Evolutionary conservation across 257 asterid species (phyloP).

Genomic region (Leptodermis oblonga): DNA sequence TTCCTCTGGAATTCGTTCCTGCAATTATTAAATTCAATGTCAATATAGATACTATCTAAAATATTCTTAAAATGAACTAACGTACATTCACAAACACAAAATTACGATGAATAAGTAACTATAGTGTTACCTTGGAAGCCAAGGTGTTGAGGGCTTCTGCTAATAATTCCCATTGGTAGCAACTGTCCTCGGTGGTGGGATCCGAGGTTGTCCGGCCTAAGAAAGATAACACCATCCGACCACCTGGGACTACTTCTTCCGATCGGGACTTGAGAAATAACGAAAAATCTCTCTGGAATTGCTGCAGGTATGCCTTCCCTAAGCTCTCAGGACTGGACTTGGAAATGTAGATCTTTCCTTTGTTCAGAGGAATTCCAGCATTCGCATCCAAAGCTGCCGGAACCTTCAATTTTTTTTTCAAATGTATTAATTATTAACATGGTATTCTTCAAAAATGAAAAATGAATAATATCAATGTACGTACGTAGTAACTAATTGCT

Average conservation of each 20-base stretch:
- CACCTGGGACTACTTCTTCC: conserved; percentile 53
- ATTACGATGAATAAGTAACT: no score
- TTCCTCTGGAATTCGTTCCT: conserved; percentile 22
- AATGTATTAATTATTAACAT: no score
- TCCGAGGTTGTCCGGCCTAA: conserved; percentile 47
- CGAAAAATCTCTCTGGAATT: conserved; percentile 46
- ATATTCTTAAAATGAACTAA: no score
- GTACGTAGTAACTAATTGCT: no score
- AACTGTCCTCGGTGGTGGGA: conserved; percentile 41
- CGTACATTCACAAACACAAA: no score
- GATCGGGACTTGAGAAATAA: conserved; percentile 51
- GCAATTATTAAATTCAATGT: no score
- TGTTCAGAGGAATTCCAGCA: conserved; percentile 30
- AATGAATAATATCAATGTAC: no score
- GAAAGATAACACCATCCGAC: conserved; percentile 55
- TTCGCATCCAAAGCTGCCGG: conserved; percentile 27
- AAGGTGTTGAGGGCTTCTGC: conserved; percentile 49
- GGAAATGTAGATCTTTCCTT: conserved; percentile 66
- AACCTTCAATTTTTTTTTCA: conserved; percentile 27
- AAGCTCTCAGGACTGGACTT: conserved; percentile 42
- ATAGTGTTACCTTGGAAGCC: conserved; percentile 42
- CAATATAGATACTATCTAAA: no score
- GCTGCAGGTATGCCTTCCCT: conserved; percentile 38
- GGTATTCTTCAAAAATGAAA: no score
- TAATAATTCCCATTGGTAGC: conserved; percentile 65